Base-by-base conservation (phyloP, 352 stramenopile genomes). In the Blastocystis sp. region DNA sequence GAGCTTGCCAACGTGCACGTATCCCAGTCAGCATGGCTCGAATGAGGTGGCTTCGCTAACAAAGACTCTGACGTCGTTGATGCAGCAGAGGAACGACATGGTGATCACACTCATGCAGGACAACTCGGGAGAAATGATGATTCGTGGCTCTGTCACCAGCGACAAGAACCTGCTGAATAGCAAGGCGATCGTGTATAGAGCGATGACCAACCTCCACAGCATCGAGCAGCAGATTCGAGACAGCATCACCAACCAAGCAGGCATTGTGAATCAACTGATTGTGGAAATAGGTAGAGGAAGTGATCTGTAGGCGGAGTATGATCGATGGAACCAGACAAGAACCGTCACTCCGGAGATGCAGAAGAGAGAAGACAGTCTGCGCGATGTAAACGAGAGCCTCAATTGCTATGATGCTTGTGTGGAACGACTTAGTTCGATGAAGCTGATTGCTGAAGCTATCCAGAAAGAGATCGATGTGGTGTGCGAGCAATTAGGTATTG, bases 301-400 rank as follows among this genome's bases (percentile, higher is more conserved):
- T 55, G 66, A 78, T 9, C 20, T 8, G n/a, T 78, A 78, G 53
- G 11, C 4, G 0, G 73, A 85, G 56, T 85, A 85, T 45, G 54
- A 20, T 16, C 30, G 53, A 30, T 85, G 73, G 73, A 85, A 68
- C 26, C 59, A 68, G 54, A 85, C 34, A 34, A 50, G 73, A 16
- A 47, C 9, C 13, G 37, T 85, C 34, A 85, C 73, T 20, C n/a
- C 47, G 8, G 73, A 85, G 56, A 85, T 85, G 73, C 50, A 65
- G 56, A 85, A 66, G 73, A 65, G 73, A 65, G 73, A 85, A 30
- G 73, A 85, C 2, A 55, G 53, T 26, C 41, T 85, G 56, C 45
- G 73, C 9, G 53, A 85, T 18, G 53, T 85, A 18, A 68, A 68
- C 24, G 56, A 43, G 34, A 66, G 63, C 39, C 26, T 85, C 24